Conservation (phyloP, 345 rosid species). For the Kandelia obovata region DNA sequence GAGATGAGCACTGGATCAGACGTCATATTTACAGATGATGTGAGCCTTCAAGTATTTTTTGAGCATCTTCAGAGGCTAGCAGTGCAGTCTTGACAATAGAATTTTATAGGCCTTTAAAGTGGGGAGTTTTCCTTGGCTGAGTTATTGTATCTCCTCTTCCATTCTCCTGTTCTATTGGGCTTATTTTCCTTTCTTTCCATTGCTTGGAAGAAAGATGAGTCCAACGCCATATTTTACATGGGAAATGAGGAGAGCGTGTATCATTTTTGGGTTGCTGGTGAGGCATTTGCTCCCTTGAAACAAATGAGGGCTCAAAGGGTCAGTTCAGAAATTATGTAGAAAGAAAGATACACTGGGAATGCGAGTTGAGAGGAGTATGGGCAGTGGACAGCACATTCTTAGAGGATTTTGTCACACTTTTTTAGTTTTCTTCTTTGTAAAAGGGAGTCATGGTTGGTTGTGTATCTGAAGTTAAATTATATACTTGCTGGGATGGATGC, state of each 20-base stretch:
- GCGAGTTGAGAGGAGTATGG: not conserved
- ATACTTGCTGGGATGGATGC: no score
- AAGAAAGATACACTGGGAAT: not conserved
- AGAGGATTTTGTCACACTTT: not conserved
- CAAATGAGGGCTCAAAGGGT: not conserved
- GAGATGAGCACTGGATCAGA: conserved; percentile 88
- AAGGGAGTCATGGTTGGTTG: no score
- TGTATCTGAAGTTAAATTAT: no score
- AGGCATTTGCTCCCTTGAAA: not conserved
- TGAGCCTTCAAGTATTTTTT: conserved; percentile 89
- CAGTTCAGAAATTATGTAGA: not conserved
- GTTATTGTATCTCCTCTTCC: conserved; percentile 17
- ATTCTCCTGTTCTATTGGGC: conserved; percentile 11
- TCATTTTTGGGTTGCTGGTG: conserved; percentile 18
- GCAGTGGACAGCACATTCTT: not conserved
- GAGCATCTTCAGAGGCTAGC: conserved; percentile 97
- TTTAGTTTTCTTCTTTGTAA: no score
- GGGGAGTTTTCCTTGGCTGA: conserved; percentile 23
- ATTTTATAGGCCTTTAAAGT: conserved; percentile 11
- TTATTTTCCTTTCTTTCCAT: conserved; percentile 23
- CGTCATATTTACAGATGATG: conserved; percentile 89
- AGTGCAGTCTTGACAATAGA: conserved; percentile 71
- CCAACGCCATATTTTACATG: conserved; percentile 7
- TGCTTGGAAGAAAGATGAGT: conserved; percentile 7
- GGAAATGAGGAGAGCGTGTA: conserved; percentile 22